Conservation (phyloP, 768 basidiomycete genomes). For the Suillus weaverae region DNA sequence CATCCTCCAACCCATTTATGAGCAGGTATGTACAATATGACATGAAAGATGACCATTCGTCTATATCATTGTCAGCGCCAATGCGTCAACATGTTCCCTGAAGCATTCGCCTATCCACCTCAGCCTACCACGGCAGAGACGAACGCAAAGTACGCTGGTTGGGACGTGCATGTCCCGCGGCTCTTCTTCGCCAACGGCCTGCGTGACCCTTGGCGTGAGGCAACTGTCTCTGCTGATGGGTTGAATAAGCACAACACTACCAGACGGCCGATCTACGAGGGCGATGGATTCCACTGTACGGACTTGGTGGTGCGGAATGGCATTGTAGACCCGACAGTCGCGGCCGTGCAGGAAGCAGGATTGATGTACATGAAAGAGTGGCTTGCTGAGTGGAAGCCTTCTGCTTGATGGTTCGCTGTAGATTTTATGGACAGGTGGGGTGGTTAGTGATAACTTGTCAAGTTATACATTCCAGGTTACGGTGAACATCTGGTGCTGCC, state of each 20-base stretch:
- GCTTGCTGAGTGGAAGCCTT: slow-evolving; percentile 46
- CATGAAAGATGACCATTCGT: neutral
- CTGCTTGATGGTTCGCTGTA: neutral
- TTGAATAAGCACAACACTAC: slow-evolving; percentile 47
- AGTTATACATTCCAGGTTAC: neutral
- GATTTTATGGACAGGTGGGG: neutral
- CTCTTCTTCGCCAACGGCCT: slow-evolving; percentile 72
- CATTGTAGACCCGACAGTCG: slow-evolving; percentile 48
- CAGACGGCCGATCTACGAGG: slow-evolving; percentile 53
- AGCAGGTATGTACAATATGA: slow-evolving; percentile 22
- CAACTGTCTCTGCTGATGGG: slow-evolving; percentile 61
- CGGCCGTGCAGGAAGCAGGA: slow-evolving; percentile 52
- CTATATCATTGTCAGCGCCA: slow-evolving; percentile 47
- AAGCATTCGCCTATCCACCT: slow-evolving; percentile 50
- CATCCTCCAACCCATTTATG: slow-evolving; percentile 31
- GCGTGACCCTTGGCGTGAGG: slow-evolving; percentile 76
- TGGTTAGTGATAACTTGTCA: neutral
- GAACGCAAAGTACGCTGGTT: slow-evolving; percentile 56
- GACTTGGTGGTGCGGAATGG: slow-evolving; percentile 49
- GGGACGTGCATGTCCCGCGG: slow-evolving; percentile 56
- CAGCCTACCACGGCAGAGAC: slow-evolving; percentile 43
- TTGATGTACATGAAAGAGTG: slow-evolving; percentile 55
- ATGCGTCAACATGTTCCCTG: slow-evolving; percentile 68
- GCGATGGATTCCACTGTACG: slow-evolving; percentile 69
- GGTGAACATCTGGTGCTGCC: neutral